Evolutionary conservation across 768 basidiomycete species (phyloP), one percentile per base, ranked within the genome.

Genomic region (Termitomyces eurrhizus): DNA sequence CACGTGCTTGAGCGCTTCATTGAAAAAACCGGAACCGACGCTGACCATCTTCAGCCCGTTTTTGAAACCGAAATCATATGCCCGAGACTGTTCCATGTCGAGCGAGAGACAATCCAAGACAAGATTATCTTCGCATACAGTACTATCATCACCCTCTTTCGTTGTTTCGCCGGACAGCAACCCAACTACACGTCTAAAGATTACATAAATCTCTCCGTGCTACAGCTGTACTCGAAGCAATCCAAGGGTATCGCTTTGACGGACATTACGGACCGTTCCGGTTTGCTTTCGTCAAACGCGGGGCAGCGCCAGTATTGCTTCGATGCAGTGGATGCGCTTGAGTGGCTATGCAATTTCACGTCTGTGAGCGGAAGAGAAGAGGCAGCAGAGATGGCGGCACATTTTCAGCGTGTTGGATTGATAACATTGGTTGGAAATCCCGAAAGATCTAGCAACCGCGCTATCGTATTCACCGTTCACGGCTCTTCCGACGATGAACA

Each of bases 301-400:
- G 44, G 55, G 16, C 58, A 57, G 7, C 56, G 55, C 7, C 57
- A 62, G 4, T 73, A 81, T 64, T 85, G 86, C 61, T 90, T 92
- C 68, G 71, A 81, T 21, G 88, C 90, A 32, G 78, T 84, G 57
- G 78, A 79, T 29, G 88, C 85, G 0, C 73, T 90, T 57, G 89
- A 91, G 69, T 92, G 91, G 90, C 79, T 92, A 51, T 83, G 86
- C 66, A 90, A 92, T 67, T 90, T 86, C 67, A 86, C 91, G 4
- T 89, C 89, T 5, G 85, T 88, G 45, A 83, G 86, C 33, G 88
- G 88, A 8, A 76, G 86, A 51, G 91, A 92, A 64, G 91, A 92
- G 69, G 89, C 88, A 0, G 86, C 87, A 26, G 90, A 90, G 73
- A 82, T 90, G 75, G 82, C 84, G 1, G 90, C 88, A 0, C 90